Evolutionary conservation across 2,329 filamentous ascomycete genomes (phyloP).

Genomic region (Colletotrichum coccodes): DNA sequence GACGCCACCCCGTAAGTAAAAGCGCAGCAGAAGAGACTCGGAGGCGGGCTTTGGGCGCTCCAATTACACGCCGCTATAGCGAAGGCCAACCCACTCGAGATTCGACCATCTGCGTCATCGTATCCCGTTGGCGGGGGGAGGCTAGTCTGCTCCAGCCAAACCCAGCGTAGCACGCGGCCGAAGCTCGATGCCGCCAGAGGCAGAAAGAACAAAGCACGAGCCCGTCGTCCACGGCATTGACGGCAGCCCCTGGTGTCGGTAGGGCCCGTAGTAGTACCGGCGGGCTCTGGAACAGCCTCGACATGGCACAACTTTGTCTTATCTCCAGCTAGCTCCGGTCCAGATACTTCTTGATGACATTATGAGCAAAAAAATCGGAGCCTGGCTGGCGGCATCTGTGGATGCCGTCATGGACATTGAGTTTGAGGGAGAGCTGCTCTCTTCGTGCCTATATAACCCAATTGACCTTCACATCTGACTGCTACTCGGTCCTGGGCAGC

Average conservation of each 20-base stretch:
- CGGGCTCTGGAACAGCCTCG: background rate
- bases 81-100: background rate
- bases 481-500: background rate
- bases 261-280: background rate
- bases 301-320: constrained; percentile 15
- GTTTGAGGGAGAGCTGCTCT: background rate
- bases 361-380: background rate
- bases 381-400: background rate
- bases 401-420: constrained; percentile 28
- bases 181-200: background rate
- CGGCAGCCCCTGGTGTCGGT: background rate
- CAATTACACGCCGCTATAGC: background rate
- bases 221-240: constrained; percentile 7
- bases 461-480: background rate
- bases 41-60: background rate
- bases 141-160: background rate
- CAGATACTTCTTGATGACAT: constrained; percentile 15
- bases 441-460: constrained; percentile 2
- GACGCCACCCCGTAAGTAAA: background rate
- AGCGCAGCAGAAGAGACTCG: background rate
- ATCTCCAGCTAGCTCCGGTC: constrained; percentile 28
- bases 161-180: background rate
- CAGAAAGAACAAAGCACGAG: background rate
- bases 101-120: constrained; percentile 17
- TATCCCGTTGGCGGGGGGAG: background rate